Percentiles rank a stretch among this genome's conserved stretches.
Evolutionary conservation across 1,284 basidiomycete genomes (phyloP).

Genomic region (Psilocybe mexicana): DNA sequence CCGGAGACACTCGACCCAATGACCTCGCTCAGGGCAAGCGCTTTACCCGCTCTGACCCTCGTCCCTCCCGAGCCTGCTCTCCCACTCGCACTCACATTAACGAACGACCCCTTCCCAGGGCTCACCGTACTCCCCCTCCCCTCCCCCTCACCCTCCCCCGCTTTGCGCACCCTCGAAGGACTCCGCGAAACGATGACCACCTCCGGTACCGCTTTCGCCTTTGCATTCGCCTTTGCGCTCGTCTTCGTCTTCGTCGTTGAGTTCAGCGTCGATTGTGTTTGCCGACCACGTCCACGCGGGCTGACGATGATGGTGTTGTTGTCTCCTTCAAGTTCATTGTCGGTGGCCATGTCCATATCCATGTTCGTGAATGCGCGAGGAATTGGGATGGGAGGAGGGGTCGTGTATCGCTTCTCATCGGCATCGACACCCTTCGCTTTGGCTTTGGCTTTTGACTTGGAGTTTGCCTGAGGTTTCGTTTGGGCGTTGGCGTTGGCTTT

Average conservation of each 20-base stretch:
- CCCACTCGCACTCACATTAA: too few species aligned
- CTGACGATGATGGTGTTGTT: too few species aligned
- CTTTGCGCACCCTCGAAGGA: neutral
- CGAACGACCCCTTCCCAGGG: neutral
- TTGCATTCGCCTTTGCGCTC: neutral
- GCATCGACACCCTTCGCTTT: too few species aligned
- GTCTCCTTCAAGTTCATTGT: too few species aligned
- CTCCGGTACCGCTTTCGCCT: constrained; percentile 5
- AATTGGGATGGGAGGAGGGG: neutral
- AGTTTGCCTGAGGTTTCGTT: too few species aligned
- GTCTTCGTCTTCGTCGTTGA: neutral
- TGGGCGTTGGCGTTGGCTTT: too few species aligned
- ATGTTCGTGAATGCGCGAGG: neutral
- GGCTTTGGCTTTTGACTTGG: too few species aligned
- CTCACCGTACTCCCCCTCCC: neutral
- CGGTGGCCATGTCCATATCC: too few species aligned
- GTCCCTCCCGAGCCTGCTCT: neutral
- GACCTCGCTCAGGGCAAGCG: constrained; percentile 20
- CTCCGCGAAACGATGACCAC: constrained; percentile 20
- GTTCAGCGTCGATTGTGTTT: too few species aligned
- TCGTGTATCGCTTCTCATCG: too few species aligned
- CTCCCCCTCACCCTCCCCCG: too few species aligned
- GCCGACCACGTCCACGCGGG: too few species aligned
- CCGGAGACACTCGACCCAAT: constrained; percentile 35
- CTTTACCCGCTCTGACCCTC: neutral